Base-by-base conservation (phyloP, 2,329 filamentous ascomycete genomes). In the Ophiosphaerella narmari region DNA sequence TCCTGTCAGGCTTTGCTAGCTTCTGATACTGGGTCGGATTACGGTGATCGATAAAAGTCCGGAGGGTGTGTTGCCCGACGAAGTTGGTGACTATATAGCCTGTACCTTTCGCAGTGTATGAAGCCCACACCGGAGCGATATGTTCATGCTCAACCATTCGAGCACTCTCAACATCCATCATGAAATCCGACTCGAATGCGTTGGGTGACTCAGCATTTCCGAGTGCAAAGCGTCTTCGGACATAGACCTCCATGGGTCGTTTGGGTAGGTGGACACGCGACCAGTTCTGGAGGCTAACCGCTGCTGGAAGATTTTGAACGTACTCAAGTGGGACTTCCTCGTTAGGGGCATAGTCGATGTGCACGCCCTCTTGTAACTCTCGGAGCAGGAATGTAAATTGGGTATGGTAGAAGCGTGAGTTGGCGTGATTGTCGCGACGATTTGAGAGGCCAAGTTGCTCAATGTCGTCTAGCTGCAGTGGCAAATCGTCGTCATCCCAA, bases 401-500 rank as follows among this genome's bases (percentile, higher is more conserved):
- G 34, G 83, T 83, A 37, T 83, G 78, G 67, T 86, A 88, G 67
- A 91, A 91, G 59, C 80, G 86, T 67, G 78, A 82, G 60, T 89
- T 86, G n/a, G 88, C 66, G 47, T 80, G 81, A 50, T 85, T 81
- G 66, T 90, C 83, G 42, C 79, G 81, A 21, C 77, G 73, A 18
- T 81, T 78, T 0, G 84, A 84, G 37, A 90, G 75, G 26, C 80
- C 78, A 14, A 91, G 79, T 39, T 82, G 82, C 59, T 82, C 80
- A 39, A 91, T 81, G 51, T 88, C 83, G 43, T 88, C 85, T 45
- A 82, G 75, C 4, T 84, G 77, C 40, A 91, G 79, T 5, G 89
- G 89, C 36, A 92, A 76, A 72, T 92, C 88, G 45, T 84, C 81
- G 63, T 92, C 89, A 59, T 89, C 86, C 87, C 87, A 90, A 18